Percentiles rank a stretch among this genome's conserved stretches.
phyloP scores from a whole-genome alignment of 495 filamentous ascomycete genomes.

The Lichina pygmaea region DNA sequence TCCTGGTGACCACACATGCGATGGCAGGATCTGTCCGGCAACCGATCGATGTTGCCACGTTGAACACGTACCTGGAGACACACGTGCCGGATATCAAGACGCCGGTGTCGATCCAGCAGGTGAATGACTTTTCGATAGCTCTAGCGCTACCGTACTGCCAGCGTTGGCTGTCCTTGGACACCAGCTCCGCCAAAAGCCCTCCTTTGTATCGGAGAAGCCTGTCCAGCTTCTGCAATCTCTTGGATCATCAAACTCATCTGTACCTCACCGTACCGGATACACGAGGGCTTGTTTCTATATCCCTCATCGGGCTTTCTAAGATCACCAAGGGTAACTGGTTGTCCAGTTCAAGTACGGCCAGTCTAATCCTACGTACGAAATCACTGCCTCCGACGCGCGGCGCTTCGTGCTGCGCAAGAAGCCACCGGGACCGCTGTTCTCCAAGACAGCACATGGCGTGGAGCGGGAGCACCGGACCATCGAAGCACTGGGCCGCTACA shows the following conservation, averaged over 20 bases:
- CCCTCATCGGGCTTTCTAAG: background rate
- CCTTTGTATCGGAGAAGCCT: too few relatives aligned
- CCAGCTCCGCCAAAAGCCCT: background rate
- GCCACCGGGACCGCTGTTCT: constrained; percentile 72
- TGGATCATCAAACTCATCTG: background rate
- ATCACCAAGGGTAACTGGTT: background rate
- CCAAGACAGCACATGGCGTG: constrained; percentile 81
- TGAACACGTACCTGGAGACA: constrained; percentile 50
- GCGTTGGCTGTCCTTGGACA: background rate
- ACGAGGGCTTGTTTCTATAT: background rate
- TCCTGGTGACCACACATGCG: too few relatives aligned
- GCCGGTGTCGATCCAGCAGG: constrained; percentile 75
- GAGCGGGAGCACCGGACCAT: constrained; percentile 88
- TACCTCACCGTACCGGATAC: background rate
- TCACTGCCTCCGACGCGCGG: constrained; percentile 36
- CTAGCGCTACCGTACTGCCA: too few relatives aligned
- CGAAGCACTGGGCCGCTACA: constrained; percentile 29
- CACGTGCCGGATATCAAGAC: constrained; percentile 55
- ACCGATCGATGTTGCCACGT: constrained; percentile 48
- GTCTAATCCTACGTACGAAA: constrained; percentile 86
- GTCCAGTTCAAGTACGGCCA: constrained; percentile 81
- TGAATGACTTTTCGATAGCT: constrained; percentile 12
- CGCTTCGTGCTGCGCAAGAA: constrained; percentile 85
- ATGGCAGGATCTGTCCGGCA: constrained; percentile 85
- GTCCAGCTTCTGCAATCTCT: background rate